Conservation (phyloP, 1,284 basidiomycete genomes). For the Boletus sp. region DNA sequence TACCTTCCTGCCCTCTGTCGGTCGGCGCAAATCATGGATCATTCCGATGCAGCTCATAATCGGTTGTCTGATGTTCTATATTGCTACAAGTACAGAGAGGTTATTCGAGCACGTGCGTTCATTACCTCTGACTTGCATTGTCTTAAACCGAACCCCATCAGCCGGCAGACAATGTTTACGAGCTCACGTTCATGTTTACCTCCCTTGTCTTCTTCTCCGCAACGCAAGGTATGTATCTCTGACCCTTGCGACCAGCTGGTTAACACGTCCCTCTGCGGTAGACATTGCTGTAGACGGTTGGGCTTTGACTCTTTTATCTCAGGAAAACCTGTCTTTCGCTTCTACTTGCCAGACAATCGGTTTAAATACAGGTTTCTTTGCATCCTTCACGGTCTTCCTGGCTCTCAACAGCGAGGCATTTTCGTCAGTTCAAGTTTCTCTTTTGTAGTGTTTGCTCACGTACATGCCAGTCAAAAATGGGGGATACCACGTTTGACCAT, state of each 20-base stretch:
- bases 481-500: constrained; percentile 82
- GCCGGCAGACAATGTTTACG: constrained; percentile 78
- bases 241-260: not conserved
- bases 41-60: constrained; percentile 94
- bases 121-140: not conserved
- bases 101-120: constrained; percentile 76
- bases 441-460: constrained; percentile 3
- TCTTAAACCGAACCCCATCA: constrained; percentile 35
- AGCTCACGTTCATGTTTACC: constrained; percentile 86
- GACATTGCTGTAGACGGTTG: constrained; percentile 99
- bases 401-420: constrained; percentile 96
- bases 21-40: constrained; percentile 97
- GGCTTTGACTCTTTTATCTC: constrained; percentile 94
- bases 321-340: constrained; percentile 94
- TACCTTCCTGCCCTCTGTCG: constrained; percentile 75
- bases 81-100: constrained; percentile 77
- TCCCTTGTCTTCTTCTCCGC: constrained; percentile 92
- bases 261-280: constrained; percentile 28
- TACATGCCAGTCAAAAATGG: constrained; percentile 62
- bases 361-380: constrained; percentile 93
- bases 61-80: constrained; percentile 84
- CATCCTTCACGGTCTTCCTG: constrained; percentile 96
- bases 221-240: constrained; percentile 73
- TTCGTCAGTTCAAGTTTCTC: constrained; percentile 50
- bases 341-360: constrained; percentile 98